Conservation (phyloP, 2,329 filamentous ascomycete genomes). For the Fusarium sp. region DNA sequence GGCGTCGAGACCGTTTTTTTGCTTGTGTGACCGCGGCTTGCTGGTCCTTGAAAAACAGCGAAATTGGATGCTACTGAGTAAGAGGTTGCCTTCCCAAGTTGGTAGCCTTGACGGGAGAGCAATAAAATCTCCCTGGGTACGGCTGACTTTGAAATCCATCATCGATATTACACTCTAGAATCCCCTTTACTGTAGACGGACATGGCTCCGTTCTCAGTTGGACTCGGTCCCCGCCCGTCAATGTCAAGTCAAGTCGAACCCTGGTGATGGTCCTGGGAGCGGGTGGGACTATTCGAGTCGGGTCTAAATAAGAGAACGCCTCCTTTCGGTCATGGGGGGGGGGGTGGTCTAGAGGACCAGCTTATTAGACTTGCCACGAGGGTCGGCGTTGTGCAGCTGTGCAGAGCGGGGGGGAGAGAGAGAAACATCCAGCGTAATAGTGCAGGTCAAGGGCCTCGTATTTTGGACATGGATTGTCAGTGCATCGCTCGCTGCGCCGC, state of each 20-base stretch:
- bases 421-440: slow-evolving; percentile 19
- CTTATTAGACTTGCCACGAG: slow-evolving; percentile 5
- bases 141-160: neutral
- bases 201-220: slow-evolving; percentile 29
- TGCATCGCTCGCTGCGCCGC: slow-evolving; percentile 17
- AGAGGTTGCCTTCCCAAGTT: slow-evolving; percentile 14
- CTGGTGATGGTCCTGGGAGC: slow-evolving; percentile 14
- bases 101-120: neutral
- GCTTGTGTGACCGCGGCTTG: slow-evolving; percentile 17
- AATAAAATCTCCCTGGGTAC: neutral
- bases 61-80: slow-evolving; percentile 17
- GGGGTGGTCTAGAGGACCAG: neutral
- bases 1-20: slow-evolving; percentile 15
- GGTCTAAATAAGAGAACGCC: slow-evolving; percentile 13
- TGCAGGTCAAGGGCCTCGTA: slow-evolving; percentile 30
- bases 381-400: slow-evolving; percentile 6
- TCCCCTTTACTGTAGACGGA: slow-evolving; percentile 15
- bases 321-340: slow-evolving; percentile 28
- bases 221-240: slow-evolving; percentile 13
- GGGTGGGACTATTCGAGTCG: neutral
- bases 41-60: slow-evolving; percentile 19
- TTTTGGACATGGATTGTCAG: slow-evolving; percentile 9
- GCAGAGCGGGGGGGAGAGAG: slow-evolving; percentile 23
- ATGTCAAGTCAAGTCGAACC: slow-evolving; percentile 8
- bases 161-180: neutral